phyloP scores from a whole-genome alignment of 192 early-diverging fungal genomes.

The Coemansia sp. region DNA sequence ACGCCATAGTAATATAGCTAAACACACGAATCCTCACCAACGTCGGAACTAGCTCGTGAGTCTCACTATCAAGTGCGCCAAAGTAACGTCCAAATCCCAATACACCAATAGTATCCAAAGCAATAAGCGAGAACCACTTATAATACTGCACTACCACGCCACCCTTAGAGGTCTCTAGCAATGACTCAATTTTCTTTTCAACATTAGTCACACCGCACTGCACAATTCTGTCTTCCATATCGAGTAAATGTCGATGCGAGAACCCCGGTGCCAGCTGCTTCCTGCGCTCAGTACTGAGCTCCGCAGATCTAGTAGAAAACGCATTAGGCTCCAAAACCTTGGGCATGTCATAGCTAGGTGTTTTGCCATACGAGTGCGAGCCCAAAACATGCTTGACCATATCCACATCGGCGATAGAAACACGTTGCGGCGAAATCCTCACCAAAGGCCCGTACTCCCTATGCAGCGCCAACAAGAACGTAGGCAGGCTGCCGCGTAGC shows the following conservation, averaged over 20 bases:
- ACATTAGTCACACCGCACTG: conserved; percentile 22
- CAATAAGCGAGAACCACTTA: conserved; percentile 32
- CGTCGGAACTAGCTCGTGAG: conserved; percentile 30
- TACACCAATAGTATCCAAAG: conserved; percentile 42
- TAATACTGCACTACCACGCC: conserved; percentile 26
- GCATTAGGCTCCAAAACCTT: conserved; percentile 26
- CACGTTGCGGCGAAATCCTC: conserved; percentile 47
- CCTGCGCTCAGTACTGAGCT: conserved; percentile 35
- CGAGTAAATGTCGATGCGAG: conserved; percentile 30
- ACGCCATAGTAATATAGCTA: conserved; percentile 40
- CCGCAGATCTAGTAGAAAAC: conserved; percentile 42
- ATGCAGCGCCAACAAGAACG: conserved; percentile 26
- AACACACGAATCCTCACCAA: conserved; percentile 29
- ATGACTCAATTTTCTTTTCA: conserved; percentile 5
- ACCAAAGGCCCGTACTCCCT: conserved; percentile 35
- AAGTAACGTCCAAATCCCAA: conserved; percentile 44
- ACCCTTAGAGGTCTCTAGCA: background rate
- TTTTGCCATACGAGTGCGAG: conserved; percentile 35
- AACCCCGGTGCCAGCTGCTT: conserved; percentile 45
- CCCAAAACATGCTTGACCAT: conserved; percentile 34
- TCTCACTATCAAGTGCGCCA: conserved; percentile 17
- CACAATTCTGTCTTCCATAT: conserved; percentile 33
- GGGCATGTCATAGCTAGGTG: conserved; percentile 42
- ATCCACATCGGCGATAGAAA: conserved; percentile 31
- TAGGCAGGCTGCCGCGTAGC: conserved; percentile 43